These are phyloP conservation scores for Phytopythium sindhum DNA, from an alignment of 352 stramenopile genomes.

Conservation along the genomic window DNA sequence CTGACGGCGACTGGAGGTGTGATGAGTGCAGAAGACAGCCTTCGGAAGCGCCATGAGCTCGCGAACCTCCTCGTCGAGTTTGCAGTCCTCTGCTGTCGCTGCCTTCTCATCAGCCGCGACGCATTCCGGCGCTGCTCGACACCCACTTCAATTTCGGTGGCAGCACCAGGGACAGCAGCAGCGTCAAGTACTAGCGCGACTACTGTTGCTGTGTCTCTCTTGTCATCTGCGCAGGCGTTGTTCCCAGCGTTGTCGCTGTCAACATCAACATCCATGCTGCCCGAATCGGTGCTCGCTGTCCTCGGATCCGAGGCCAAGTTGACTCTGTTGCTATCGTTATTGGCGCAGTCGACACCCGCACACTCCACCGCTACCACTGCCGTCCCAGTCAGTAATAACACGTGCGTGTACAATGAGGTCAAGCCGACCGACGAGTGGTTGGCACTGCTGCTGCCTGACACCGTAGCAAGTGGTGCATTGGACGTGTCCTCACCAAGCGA, in stretches of 20 bases:
- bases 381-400: no score
- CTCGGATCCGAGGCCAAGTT: neutral
- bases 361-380: neutral
- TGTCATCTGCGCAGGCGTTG: neutral
- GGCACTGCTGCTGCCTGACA: neutral
- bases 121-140: constrained; percentile 34
- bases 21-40: constrained; percentile 31
- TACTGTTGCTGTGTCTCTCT: neutral
- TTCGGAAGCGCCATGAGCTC: constrained; percentile 39
- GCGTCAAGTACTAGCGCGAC: neutral
- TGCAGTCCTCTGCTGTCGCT: constrained; percentile 47
- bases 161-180: neutral
- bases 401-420: neutral
- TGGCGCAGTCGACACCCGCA: neutral
- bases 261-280: neutral
- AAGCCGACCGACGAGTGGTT: neutral
- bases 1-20: constrained; percentile 26
- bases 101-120: constrained; percentile 57
- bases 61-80: constrained; percentile 60
- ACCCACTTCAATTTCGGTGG: neutral
- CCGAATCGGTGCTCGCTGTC: neutral
- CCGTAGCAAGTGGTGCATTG: no score
- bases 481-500: constrained; percentile 14
- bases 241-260: neutral
- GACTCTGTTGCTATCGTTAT: neutral